phyloP scores from a whole-genome alignment of 2,329 filamentous ascomycete species.

The Fusarium beomiforme region DNA sequence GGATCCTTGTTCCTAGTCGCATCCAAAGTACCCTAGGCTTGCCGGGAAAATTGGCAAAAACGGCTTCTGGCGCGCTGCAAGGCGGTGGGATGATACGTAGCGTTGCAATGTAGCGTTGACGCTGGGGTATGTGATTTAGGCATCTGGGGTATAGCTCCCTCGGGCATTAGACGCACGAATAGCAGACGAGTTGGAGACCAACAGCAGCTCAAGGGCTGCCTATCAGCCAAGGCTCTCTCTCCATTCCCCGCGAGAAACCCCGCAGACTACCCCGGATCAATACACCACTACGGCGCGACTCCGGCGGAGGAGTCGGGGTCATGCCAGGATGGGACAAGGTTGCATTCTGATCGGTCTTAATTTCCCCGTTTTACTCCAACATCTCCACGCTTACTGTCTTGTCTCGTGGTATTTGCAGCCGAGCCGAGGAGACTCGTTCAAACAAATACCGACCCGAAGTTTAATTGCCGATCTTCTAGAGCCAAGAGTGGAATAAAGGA shows the following conservation, averaged over 20 bases:
- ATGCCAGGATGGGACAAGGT: constrained; percentile 11
- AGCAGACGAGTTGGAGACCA: not conserved
- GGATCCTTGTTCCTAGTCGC: not conserved
- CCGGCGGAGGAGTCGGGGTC: constrained; percentile 24
- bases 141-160: constrained; percentile 34
- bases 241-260: constrained; percentile 10
- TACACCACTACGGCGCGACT: constrained; percentile 37
- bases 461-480: not conserved
- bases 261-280: constrained; percentile 26
- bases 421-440: not conserved
- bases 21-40: not conserved
- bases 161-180: constrained; percentile 33
- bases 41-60: constrained; percentile 11
- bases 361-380: constrained; percentile 36
- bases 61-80: no score
- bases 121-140: constrained; percentile 25
- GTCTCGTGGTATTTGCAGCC: not conserved
- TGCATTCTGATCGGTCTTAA: constrained; percentile 31
- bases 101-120: not conserved
- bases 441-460: not conserved
- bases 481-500: no score
- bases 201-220: not conserved
- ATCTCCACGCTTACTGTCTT: constrained; percentile 24
- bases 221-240: not conserved
- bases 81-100: constrained; percentile 20